Evolutionary conservation across 2,329 filamentous ascomycete species (phyloP).

Genomic region (Neofusicoccum sp.): DNA sequence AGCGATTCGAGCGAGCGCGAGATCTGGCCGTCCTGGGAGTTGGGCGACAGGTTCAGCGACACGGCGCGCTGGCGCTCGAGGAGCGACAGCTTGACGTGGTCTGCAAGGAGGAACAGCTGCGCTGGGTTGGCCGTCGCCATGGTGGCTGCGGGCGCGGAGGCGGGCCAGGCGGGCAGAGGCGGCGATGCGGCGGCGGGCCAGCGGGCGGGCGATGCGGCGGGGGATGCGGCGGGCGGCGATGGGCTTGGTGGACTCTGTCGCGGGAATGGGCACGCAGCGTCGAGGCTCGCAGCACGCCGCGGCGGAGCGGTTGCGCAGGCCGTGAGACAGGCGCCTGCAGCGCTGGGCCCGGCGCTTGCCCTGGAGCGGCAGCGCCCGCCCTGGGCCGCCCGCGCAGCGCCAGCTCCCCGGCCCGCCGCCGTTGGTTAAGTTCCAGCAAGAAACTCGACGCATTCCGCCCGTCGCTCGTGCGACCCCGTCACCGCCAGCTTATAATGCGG

Average conservation of each 20-base stretch:
- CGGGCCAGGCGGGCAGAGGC: constrained; percentile 8
- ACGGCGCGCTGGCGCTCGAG: constrained; percentile 88
- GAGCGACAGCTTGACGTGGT: constrained; percentile 95
- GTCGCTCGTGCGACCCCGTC: constrained; percentile 11
- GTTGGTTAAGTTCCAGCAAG: constrained; percentile 13
- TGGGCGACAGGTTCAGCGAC: constrained; percentile 75
- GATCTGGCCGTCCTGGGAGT: constrained; percentile 85
- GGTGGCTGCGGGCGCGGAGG: constrained; percentile 8
- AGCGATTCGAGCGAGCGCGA: constrained; percentile 86
- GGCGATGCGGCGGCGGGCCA: not conserved
- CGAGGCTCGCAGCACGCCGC: too few relatives aligned
- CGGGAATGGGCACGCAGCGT: not conserved
- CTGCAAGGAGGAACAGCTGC: constrained; percentile 88
- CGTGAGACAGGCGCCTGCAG: too few relatives aligned
- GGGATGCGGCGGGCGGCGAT: not conserved
- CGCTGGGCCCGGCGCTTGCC: not conserved
- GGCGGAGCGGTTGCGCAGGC: too few relatives aligned
- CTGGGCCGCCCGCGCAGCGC: not conserved
- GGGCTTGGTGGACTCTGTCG: not conserved
- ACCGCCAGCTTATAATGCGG: constrained; percentile 18
- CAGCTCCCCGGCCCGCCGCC: not conserved
- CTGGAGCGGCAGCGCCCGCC: not conserved
- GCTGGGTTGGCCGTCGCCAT: constrained; percentile 55
- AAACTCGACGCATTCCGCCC: constrained; percentile 10
- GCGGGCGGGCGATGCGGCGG: not conserved